phyloP scores from a whole-genome alignment of 805 yeast species.

The Suhomyces pyralidae region DNA sequence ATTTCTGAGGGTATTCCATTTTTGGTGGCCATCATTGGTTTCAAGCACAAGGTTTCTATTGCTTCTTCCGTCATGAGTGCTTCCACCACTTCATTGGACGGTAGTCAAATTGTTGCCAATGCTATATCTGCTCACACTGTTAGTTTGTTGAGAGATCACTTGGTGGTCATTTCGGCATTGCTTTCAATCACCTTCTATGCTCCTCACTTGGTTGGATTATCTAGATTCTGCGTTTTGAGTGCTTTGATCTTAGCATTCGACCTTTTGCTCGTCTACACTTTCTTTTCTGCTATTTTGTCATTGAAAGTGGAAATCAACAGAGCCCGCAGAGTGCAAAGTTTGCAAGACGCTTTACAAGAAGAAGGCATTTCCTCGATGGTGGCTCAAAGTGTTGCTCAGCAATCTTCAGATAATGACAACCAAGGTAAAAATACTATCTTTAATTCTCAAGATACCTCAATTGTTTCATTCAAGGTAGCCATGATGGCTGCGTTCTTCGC shows the following conservation, averaged over 20 bases:
- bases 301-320: conserved; percentile 84
- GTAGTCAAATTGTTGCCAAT: conserved; percentile 39
- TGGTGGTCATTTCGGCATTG: conserved; percentile 69
- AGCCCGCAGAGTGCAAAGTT: conserved; percentile 75
- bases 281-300: conserved; percentile 78
- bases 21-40: conserved; percentile 87
- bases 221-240: conserved; percentile 75
- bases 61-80: conserved; percentile 54
- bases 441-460: conserved; percentile 24
- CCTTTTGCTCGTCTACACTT: conserved; percentile 69
- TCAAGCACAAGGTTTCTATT: conserved; percentile 75
- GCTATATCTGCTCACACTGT: conserved; percentile 43
- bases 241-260: conserved; percentile 71
- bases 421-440: conserved; percentile 26
- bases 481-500: conserved; percentile 58
- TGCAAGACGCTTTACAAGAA: conserved; percentile 82
- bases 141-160: conserved; percentile 69
- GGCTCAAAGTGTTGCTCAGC: conserved; percentile 66
- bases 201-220: conserved; percentile 66
- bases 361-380: conserved; percentile 79
- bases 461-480: conserved; percentile 58
- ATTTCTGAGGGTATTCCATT: conserved; percentile 92
- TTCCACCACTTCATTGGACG: conserved; percentile 35
- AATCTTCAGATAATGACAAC: conserved; percentile 34
- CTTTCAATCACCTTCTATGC: conserved; percentile 63